phyloP scores from a whole-genome alignment of 805 yeast genomes.

The Nakazawaea molendinolei region DNA sequence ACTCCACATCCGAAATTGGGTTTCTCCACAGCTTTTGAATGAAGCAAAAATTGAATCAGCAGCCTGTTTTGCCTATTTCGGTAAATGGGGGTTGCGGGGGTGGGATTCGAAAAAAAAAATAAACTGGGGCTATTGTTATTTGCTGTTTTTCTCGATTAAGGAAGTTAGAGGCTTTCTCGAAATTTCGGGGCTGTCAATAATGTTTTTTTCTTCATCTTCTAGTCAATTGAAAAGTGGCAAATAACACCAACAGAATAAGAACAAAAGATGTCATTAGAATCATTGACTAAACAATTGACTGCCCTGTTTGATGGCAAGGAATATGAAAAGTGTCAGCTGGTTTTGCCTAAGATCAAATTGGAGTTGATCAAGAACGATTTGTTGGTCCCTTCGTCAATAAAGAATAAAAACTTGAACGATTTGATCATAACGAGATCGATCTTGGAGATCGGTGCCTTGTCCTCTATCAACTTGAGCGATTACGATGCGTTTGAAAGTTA shows the following conservation, averaged over 20 bases:
- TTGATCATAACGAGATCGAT: conserved; percentile 74
- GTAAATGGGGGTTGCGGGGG: no score
- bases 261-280: conserved; percentile 51
- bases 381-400: conserved; percentile 52
- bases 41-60: no score
- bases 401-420: conserved; percentile 46
- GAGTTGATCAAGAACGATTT: conserved; percentile 73
- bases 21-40: no score
- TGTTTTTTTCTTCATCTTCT: no score
- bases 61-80: no score
- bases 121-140: no score
- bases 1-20: no score
- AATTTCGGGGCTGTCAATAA: no score
- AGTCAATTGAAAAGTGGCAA: neutral
- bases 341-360: conserved; percentile 69
- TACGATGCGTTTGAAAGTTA: conserved; percentile 64
- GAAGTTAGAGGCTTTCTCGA: no score
- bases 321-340: conserved; percentile 50
- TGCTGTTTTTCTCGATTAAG: no score
- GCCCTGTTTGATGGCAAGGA: conserved; percentile 55
- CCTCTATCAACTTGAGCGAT: conserved; percentile 59
- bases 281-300: conserved; percentile 64
- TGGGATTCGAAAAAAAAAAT: no score
- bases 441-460: conserved; percentile 82
- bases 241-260: no score